A percentile compares a stretch with the other conserved stretches of the same genome.
Evolutionary conservation across 164 flowering plant genomes (phyloP).

Genomic region (Echeveria elegans): DNA sequence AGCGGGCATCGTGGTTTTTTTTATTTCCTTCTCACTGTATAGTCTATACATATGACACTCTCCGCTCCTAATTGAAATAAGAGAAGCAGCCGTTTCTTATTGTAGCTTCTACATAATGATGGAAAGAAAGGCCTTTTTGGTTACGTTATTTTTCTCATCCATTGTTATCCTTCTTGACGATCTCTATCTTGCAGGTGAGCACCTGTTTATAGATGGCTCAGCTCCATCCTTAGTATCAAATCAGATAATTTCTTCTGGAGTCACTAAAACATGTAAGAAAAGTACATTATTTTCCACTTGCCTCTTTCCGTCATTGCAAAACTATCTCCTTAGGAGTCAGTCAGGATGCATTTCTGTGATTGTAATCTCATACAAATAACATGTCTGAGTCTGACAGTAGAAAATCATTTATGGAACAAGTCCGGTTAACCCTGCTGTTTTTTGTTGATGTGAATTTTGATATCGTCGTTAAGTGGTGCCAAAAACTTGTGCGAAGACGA

Average conservation of each 20-base stretch:
- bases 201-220: slow-evolving; percentile 62
- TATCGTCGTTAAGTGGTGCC: not conserved
- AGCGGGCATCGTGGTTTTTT: too few species aligned
- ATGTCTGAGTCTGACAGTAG: too few species aligned
- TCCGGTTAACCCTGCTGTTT: too few species aligned
- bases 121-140: too few species aligned
- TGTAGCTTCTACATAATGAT: too few species aligned
- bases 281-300: not conserved
- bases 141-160: too few species aligned
- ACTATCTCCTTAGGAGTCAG: not conserved
- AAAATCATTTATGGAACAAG: not conserved
- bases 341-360: not conserved
- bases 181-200: slow-evolving; percentile 51
- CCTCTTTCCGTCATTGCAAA: not conserved
- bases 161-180: not conserved
- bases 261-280: slow-evolving; percentile 64
- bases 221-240: slow-evolving; percentile 52
- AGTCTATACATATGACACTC: too few species aligned
- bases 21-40: too few species aligned
- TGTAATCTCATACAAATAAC: not conserved
- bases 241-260: slow-evolving; percentile 57
- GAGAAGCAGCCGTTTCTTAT: too few species aligned
- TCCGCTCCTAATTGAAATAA: too few species aligned
- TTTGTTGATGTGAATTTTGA: not conserved
- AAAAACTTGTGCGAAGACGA: too few species aligned